Evolutionary conservation across 1,284 basidiomycete species (phyloP), one percentile per base, ranked within the genome.

Genomic region (Puccinia novopanici): DNA sequence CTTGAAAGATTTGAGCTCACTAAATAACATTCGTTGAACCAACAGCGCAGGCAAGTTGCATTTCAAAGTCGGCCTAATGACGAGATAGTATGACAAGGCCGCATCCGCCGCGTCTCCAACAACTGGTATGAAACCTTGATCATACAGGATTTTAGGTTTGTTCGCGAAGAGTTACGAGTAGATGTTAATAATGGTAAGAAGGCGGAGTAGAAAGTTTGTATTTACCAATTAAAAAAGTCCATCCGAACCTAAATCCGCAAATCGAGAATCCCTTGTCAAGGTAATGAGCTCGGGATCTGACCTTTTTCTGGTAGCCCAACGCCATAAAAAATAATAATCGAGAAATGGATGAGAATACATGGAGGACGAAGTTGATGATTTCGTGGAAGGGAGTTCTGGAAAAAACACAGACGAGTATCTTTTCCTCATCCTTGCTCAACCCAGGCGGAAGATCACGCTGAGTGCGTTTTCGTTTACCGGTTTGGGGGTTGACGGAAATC

Each of bases 171-270:
- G 67, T 52, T 19, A 3, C 13, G 27, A 42, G 54, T 9, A 40
- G 8, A 63, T 30, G 57, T 59, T 13, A 61, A 48, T 61, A 27
- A 3, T n/a, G 24, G 13, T 74, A 40, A 15, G 19, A 48, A 48
- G 6, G 37, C 34, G 34, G 30, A 54, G 15, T 34, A 59, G 34
- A 19, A n/a, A 55, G 37, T 34, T 12, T 55, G 24, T 30, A 30
- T 24, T 24, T 27, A 80, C 78, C 78, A 22, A 80, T 80, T 48
- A 80, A 57, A 52, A 59, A 70, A 5, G 85, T 85, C 85, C 85
- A 86, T 10, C 85, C 85, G 73, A 86, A 85, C 30, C 84, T 83
- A 37, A 86, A 77, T 12, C 85, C 85, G 76, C 85, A 85, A 70
- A 86, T 34, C 65, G 76, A 75, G 81, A 86, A 80, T 22, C 78